These are phyloP conservation scores for Epichloe gansuensis DNA, from an alignment of 2,329 filamentous ascomycete genomes.

Conservation along the genomic window DNA sequence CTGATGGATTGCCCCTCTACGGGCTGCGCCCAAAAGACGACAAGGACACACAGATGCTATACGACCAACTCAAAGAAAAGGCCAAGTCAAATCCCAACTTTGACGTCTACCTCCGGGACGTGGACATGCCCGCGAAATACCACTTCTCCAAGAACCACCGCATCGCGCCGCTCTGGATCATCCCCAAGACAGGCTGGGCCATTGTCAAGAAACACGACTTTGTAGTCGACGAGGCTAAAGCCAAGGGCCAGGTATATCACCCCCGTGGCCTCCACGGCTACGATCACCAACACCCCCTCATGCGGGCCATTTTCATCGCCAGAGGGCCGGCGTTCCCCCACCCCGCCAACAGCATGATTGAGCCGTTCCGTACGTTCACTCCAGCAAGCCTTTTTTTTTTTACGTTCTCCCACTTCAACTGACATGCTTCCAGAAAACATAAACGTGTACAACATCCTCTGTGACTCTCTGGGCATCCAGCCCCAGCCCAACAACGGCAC, in stretches of 20 bases:
- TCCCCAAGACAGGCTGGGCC: conserved; percentile 86
- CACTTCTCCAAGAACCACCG: conserved; percentile 80
- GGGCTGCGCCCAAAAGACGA: conserved; percentile 70
- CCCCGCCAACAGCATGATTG: conserved; percentile 62
- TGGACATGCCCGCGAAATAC: conserved; percentile 83
- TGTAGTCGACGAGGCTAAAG: conserved; percentile 51
- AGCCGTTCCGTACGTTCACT: conserved; percentile 61
- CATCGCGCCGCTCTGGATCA: conserved; percentile 89
- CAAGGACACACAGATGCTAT: conserved; percentile 51
- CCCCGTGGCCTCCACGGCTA: conserved; percentile 87
- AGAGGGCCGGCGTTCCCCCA: conserved; percentile 88
- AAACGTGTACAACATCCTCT: conserved; percentile 89
- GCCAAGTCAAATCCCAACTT: conserved; percentile 53
- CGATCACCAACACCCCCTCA: conserved; percentile 85
- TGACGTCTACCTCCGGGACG: conserved; percentile 75
- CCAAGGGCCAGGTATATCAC: conserved; percentile 55
- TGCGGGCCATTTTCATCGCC: conserved; percentile 92
- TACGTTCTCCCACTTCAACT: conserved; percentile 6
- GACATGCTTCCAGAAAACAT: conserved; percentile 57
- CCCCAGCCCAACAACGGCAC: conserved; percentile 82
- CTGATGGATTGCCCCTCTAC: conserved; percentile 88
- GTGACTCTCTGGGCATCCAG: conserved; percentile 65
- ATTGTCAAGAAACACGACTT: conserved; percentile 74
- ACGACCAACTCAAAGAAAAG: conserved; percentile 46
- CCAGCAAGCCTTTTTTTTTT: not conserved